These are phyloP conservation scores for Ganoderma resinaceum DNA, from an alignment of 1,284 basidiomycete species.

Conservation along the genomic window DNA sequence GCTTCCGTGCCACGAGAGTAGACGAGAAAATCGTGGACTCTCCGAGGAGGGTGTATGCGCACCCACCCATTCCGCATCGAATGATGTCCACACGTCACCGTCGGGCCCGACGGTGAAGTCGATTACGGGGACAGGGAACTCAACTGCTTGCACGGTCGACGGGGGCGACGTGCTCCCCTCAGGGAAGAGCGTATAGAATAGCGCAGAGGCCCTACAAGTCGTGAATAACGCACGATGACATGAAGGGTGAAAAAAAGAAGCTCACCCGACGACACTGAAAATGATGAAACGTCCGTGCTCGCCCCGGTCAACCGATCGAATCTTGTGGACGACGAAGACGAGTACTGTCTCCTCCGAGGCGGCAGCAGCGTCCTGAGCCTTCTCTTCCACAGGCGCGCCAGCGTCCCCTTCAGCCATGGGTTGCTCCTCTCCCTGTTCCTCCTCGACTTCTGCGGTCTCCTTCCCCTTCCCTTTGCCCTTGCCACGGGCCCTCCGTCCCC, in stretches of 20 bases:
- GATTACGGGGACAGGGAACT: slow-evolving; percentile 64
- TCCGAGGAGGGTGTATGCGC: not conserved
- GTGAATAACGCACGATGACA: not conserved
- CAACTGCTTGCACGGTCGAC: slow-evolving; percentile 48
- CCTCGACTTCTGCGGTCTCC: slow-evolving; percentile 18
- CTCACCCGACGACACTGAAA: slow-evolving; percentile 76
- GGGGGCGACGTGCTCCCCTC: slow-evolving; percentile 32
- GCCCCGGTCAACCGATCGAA: slow-evolving; percentile 49
- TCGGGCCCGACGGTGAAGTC: slow-evolving; percentile 57
- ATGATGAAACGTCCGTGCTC: slow-evolving; percentile 51
- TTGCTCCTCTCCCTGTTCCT: slow-evolving; percentile 30
- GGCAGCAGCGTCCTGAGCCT: slow-evolving; percentile 17
- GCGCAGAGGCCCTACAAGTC: slow-evolving; percentile 64
- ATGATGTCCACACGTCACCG: slow-evolving; percentile 52
- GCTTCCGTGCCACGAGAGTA: slow-evolving; percentile 32
- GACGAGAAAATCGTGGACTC: slow-evolving; percentile 10
- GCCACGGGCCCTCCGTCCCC: slow-evolving; percentile 23
- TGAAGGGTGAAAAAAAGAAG: slow-evolving; percentile 1
- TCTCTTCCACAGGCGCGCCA: not conserved
- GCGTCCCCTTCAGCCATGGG: slow-evolving; percentile 21
- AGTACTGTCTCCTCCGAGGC: slow-evolving; percentile 30
- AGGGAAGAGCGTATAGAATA: slow-evolving; percentile 61
- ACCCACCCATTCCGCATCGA: slow-evolving; percentile 49
- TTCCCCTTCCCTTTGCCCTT: slow-evolving; percentile 35
- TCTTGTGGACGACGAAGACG: slow-evolving; percentile 61